These are phyloP conservation scores for Typha latifolia DNA, from an alignment of 176 grass and related monocot genomes.

Conservation along the genomic window DNA sequence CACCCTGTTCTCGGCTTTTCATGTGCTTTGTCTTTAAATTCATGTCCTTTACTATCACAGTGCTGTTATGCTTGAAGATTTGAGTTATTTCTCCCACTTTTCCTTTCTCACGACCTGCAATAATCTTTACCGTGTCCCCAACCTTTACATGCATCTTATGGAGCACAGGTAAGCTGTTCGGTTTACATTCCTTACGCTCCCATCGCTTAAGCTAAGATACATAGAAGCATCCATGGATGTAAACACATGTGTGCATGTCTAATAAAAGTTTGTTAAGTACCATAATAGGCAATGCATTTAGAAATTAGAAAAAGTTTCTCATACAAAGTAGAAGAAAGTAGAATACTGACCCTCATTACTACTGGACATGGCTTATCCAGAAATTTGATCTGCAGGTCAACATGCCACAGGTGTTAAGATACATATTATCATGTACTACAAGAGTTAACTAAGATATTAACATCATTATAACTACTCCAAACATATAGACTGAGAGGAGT, in stretches of 20 bases:
- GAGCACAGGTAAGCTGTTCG: conserved; percentile 77
- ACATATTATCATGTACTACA: neutral
- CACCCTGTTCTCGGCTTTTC: conserved; percentile 74
- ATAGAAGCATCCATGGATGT: neutral
- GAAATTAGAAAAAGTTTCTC: neutral
- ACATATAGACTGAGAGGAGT: too few species aligned
- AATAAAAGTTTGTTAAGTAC: neutral
- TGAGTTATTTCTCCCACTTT: conserved; percentile 70
- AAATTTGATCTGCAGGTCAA: conserved; percentile 44
- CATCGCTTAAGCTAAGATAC: conserved; percentile 68
- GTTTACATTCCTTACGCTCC: conserved; percentile 89
- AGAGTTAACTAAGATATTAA: neutral
- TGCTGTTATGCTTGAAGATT: conserved; percentile 85
- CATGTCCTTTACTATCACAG: conserved; percentile 75
- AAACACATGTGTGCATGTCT: neutral
- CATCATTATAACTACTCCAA: neutral
- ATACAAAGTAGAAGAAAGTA: neutral
- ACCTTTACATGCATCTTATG: conserved; percentile 96
- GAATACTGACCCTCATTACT: conserved; percentile 49
- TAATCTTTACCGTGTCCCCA: conserved; percentile 77
- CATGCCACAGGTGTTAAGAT: neutral
- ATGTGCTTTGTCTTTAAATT: conserved; percentile 97
- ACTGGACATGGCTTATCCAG: conserved; percentile 50
- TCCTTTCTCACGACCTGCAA: conserved; percentile 79
- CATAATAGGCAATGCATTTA: neutral